Base-by-base conservation (phyloP, 2,329 filamentous ascomycete species). In the Dendrostoma leiphaemia region DNA sequence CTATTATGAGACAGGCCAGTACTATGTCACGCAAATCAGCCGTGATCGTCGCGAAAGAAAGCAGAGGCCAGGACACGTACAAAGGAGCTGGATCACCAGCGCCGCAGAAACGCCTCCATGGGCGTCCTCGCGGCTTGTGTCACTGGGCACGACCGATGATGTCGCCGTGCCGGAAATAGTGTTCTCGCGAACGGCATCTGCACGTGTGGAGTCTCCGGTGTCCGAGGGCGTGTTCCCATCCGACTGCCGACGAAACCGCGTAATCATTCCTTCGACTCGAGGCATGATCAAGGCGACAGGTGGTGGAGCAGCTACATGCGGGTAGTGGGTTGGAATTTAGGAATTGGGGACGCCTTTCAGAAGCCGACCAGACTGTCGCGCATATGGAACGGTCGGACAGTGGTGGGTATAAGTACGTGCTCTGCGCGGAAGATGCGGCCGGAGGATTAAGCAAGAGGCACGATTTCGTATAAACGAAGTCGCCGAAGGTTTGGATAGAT, bases 31-130 rank as follows among this genome's bases (percentile, higher is more conserved):
- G 7, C 26, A 28, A 31, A 26, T 45, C 28, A 23, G 38, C 24
- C 23, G 32, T 43, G 46, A 19, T 26, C 15, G 10, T 44, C 35
- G 45, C 19, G 19, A 28, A 12, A 3, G 15, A 7, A 21, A 4
- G 6, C 6, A 12, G 15, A 19, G 12, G 24, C 26, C 8, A 41
- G 17, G 9, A 12, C 23, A 53, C 51, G 13, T 37, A 53, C 51
- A 37, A 1, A 53, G 28, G 21, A 48, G 28, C 19, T 53, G 51
- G 6, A 53, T 28, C 5, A 53, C 29, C 40, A 53, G 6, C 9
- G 45, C 44, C 2, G 37, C 37, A 17, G 51, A 53, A 26, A 49
- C 9, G 6, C 15, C n/a, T 13, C 26, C 26, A 10, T 45, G 32
- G 3, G 23, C 23, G 23, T 31, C n/a, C n/a, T n/a, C 23, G 4